Evolutionary conservation across 495 filamentous ascomycete genomes (phyloP), one percentile per base, ranked within the genome.

Genomic region (Lophiotrema nucula): DNA sequence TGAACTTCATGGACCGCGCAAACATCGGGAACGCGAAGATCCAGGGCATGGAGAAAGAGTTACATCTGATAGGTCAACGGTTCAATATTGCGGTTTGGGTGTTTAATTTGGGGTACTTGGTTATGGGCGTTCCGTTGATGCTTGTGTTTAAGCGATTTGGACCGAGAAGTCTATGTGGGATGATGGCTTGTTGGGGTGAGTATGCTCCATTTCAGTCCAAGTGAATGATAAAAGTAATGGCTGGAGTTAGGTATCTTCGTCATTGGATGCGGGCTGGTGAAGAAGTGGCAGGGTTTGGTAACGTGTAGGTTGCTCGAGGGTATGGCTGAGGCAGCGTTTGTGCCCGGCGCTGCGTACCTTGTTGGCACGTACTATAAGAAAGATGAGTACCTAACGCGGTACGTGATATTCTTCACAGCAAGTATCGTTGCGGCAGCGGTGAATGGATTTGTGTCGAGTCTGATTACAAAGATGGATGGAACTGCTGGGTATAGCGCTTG

Each of bases 11-110:
- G 21, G 84, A 81, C 52, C 70, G 78, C 15, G 74, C 72, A 12
- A 86, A 85, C 68, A 88, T 89, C 52, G 86, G 86, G 25, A 90
- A 90, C 69, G 87, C 87, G 2, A 88, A 88, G 57, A 87, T 89
- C 31, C 81, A 87, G 65, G 85, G 87, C 4, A 71, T 90, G 38
- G 70, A 80, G 15, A 76, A 83, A 31, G 80, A 85, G 62, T 62
- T 90, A 26, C 28, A 74, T 41, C 75, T 90, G 66, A 80, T 77
- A 2, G 75, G 81, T 8, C 74, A 81, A 52, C 79, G 89, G 60
- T 91, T 89, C 70, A 84, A 89, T 39, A 80, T 84, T 54, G 79
- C 81, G 0, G 57, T 75, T 8, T 41, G 62, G 27, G 49, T 73
- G 22, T 80, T 79, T 61, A 88, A 88, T 69, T 81, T 90, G 59